Conservation (phyloP, 768 basidiomycete genomes). For the Mycena chlorophos region DNA sequence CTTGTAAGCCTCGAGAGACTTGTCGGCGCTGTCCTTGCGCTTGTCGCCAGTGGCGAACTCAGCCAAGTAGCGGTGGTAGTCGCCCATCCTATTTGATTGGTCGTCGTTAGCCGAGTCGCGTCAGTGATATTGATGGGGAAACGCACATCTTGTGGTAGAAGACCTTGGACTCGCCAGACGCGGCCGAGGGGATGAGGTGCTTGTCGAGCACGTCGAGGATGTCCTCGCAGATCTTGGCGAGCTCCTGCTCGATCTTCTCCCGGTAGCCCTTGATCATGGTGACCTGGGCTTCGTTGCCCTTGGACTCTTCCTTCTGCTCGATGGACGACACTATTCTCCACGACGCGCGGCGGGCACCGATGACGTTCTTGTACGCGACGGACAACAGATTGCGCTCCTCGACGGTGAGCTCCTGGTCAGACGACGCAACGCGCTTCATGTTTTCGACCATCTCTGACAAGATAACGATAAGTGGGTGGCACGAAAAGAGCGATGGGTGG, state of each 20-base stretch:
- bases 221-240: conserved; percentile 98
- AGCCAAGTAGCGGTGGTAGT: conserved; percentile 98
- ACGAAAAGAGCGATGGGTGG: conserved; percentile 6
- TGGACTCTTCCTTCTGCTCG: conserved; percentile 98
- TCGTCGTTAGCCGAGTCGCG: conserved; percentile 17
- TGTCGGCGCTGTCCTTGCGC: conserved; percentile 95
- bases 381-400: conserved; percentile 98
- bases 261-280: conserved; percentile 97
- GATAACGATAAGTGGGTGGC: conserved; percentile 16
- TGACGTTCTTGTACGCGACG: conserved; percentile 99
- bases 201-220: conserved; percentile 97
- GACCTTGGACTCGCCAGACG: conserved; percentile 95
- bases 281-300: conserved; percentile 95
- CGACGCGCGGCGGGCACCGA: conserved; percentile 95
- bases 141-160: conserved; percentile 99
- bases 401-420: conserved; percentile 96
- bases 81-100: conserved; percentile 79
- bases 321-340: conserved; percentile 99
- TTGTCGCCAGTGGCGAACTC: conserved; percentile 98
- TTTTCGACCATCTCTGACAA: conserved; percentile 92
- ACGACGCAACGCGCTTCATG: conserved; percentile 98
- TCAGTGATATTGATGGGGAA: neutral
- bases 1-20: conserved; percentile 97
- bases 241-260: conserved; percentile 96
- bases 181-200: conserved; percentile 96